Evolutionary conservation across 2,329 filamentous ascomycete genomes (phyloP), one percentile per base, ranked within the genome.

Genomic region (Tolypocladium paradoxum): DNA sequence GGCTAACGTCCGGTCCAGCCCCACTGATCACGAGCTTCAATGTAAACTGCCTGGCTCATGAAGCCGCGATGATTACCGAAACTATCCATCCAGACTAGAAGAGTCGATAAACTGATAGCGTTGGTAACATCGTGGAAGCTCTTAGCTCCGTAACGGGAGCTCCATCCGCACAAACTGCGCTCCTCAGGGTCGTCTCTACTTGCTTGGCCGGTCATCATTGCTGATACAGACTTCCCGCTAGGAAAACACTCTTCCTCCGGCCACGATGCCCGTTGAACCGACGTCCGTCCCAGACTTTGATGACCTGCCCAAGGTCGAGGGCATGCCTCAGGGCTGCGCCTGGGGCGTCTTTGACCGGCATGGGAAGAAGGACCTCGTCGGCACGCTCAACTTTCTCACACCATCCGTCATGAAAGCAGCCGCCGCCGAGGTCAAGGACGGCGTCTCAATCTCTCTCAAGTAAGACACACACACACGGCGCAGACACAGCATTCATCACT

Each of bases 391-490:
- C 60, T 69, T 78, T 7, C 64, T 81, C 3, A 81, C 76, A 0
- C 70, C 73, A 0, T 63, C 70, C 0, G 69, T 76, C 38, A 58
- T 67, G 7, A 54, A 56, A 4, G 55, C 55, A 0, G 63, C 63
- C 0, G 60, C 59, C 14, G 35, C 54, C 0, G 61, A 67, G 35
- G 55, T 67, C 35, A 57, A 57, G 16, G 55, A 63, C 6, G 77
- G 78, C 1, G 61, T 77, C 1, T 76, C 76, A 0, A 70, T 81
- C 38, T 79, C 77, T 3, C 69, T 81, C 31, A 79, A 81, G 74
- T 79, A 58, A 58, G 65, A 33, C 9, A n/a, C n/a, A n/a, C n/a
- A n/a, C n/a, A n/a, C n/a, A n/a, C n/a, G n/a, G n/a, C n/a, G n/a
- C n/a, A n/a, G n/a, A n/a, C n/a, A n/a, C n/a, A n/a, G n/a, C n/a